phyloP scores from a whole-genome alignment of 2,329 filamentous ascomycete genomes.

The Cordyceps javanica region DNA sequence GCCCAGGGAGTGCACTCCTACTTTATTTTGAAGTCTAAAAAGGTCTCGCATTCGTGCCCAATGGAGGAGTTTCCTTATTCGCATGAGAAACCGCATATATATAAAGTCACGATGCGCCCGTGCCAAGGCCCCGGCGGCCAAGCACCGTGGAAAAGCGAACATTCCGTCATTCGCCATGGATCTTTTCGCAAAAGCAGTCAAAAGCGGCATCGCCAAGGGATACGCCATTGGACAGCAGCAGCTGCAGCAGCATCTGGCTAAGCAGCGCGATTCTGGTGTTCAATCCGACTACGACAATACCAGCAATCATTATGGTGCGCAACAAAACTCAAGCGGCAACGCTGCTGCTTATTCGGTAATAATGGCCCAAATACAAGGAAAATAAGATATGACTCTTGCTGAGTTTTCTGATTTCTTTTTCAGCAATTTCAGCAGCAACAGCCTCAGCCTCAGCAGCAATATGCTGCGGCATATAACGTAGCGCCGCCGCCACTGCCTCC shows the following conservation, averaged over 20 bases:
- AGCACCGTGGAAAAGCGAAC: too few relatives aligned
- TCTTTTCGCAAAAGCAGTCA: slow-evolving; percentile 14
- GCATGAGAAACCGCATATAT: not conserved
- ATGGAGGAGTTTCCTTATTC: not conserved
- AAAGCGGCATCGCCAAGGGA: slow-evolving; percentile 15
- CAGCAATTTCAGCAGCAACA: not conserved
- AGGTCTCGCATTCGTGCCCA: not conserved
- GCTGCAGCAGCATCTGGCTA: slow-evolving; percentile 15
- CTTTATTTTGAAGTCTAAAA: slow-evolving; percentile 4
- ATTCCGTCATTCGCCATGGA: slow-evolving; percentile 11
- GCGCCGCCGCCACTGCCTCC: slow-evolving; percentile 1
- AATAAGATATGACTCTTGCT: not conserved
- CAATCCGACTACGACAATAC: not conserved
- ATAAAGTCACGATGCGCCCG: not conserved
- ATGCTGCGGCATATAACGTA: not conserved
- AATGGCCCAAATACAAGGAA: not conserved
- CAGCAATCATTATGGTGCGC: not conserved
- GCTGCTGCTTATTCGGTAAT: not conserved
- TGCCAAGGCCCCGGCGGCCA: not conserved
- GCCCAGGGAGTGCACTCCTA: not conserved
- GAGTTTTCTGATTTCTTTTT: not conserved
- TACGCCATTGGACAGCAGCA: slow-evolving; percentile 16
- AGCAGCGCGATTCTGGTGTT: slow-evolving; percentile 3
- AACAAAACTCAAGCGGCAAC: not conserved
- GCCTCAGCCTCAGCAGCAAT: not conserved